Evolutionary conservation across 345 rosid genomes (phyloP), one percentile per base, ranked within the genome.

Genomic region (Melastoma malabathricum): DNA sequence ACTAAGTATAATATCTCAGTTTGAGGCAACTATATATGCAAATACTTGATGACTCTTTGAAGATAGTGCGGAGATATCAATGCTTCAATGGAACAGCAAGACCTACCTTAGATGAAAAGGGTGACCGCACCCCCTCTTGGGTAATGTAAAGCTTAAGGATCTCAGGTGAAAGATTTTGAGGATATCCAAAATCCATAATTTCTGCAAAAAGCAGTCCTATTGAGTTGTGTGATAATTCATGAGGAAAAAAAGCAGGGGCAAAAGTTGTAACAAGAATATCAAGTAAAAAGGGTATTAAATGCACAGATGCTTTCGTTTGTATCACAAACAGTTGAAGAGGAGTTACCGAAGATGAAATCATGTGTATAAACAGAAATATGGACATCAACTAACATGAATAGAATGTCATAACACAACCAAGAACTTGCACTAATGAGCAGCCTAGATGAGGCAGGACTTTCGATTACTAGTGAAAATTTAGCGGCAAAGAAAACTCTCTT

Each of bases 81-180:
- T 12, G 12, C 41, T 6, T 6, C 12, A 12, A 34, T 34, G 41
- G 41, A 34, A 34, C 12, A 8, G 10, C 41, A 57, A 58, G 43
- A 60, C 31, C 54, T 57, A 92, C 98, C 89, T 90, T 90, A 1
- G 96, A 90, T 22, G 98, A 87, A 68, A 92, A 92, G 17, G 95
- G 97, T 18, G 97, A 92, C 43, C 97, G 84, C 51, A 87, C 97
- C 65, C 97, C 97, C 77, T 87, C 98, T 43, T 92, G 98, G 49
- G 98, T 93, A 31, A 93, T 88, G 67, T 93, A 93, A 55, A 93
- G 86, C 76, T 93, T 93, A 60, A 93, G 74, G 67, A 93, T 88
- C 76, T 93, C 97, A 43, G 99, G 95, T 45, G 99, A 93, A 45
- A 93, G 88, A 66, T 88, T 93, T 63, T 93, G 99, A 18, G 97